Evolutionary conservation across 2,329 filamentous ascomycete species (phyloP).

Genomic region (Lasiodiplodia hormozganensis): DNA sequence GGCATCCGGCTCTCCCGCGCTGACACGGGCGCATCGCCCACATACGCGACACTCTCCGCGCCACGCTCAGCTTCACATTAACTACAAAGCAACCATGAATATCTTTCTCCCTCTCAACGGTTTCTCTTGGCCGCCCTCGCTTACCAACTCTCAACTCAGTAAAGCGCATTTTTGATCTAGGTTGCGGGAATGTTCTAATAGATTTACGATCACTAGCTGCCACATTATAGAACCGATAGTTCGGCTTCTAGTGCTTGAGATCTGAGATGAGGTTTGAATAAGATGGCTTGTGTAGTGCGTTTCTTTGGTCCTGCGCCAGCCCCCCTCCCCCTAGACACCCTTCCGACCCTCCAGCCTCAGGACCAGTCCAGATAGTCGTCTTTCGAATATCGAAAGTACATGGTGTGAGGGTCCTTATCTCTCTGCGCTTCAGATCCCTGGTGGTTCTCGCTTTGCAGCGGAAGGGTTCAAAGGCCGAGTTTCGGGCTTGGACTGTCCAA

Average conservation of each 20-base stretch:
- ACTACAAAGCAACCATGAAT: no score
- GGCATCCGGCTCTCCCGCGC: no score
- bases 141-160: no score
- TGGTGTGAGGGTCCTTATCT: background rate
- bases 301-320: no score
- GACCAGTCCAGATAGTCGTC: background rate
- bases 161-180: no score
- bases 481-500: slow-evolving; percentile 3
- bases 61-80: no score
- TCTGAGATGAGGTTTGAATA: background rate
- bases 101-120: no score
- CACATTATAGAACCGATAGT: slow-evolving; percentile 21
- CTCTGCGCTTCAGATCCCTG: background rate
- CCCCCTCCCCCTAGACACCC: no score
- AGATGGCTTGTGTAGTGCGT: no score
- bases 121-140: no score
- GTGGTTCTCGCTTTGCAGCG: slow-evolving; percentile 2
- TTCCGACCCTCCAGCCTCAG: background rate
- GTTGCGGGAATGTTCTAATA: slow-evolving; percentile 7
- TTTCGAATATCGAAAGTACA: background rate
- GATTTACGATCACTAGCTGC: background rate
- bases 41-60: no score
- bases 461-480: background rate
- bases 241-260: background rate
- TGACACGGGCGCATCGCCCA: no score